Percentiles rank a stretch among this genome's conserved stretches.
phyloP scores from a whole-genome alignment of 2,329 filamentous ascomycete species.

The Claviceps capensis region DNA sequence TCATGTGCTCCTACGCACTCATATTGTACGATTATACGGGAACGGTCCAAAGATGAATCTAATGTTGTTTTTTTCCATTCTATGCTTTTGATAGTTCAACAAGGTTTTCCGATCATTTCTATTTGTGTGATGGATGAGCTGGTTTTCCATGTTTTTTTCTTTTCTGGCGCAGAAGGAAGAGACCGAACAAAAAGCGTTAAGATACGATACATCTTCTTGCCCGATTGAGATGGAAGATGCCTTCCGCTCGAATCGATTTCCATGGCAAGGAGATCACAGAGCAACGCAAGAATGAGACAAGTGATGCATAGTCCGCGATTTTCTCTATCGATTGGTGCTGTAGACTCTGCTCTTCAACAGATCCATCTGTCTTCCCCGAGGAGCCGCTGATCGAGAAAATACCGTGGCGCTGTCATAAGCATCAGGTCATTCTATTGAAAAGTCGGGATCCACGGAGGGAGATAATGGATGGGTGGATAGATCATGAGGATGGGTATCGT shows the following conservation, averaged over 20 bases:
- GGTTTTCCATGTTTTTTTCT: neutral
- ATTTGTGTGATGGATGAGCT: neutral
- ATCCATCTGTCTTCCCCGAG: neutral
- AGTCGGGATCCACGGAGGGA: conserved; percentile 14
- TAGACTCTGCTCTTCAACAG: neutral
- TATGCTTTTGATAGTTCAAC: too few relatives aligned
- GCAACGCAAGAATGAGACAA: conserved; percentile 41
- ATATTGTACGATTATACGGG: neutral
- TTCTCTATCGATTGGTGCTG: neutral
- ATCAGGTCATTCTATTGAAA: conserved; percentile 3
- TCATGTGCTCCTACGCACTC: neutral
- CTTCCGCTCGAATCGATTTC: conserved; percentile 6
- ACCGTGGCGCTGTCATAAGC: conserved; percentile 1
- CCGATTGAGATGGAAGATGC: conserved; percentile 9
- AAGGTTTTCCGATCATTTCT: too few relatives aligned
- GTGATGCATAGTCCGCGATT: conserved; percentile 1
- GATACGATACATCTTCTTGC: conserved; percentile 53
- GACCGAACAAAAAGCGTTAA: conserved; percentile 32
- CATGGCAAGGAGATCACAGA: conserved; percentile 46
- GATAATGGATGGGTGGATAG: conserved; percentile 15
- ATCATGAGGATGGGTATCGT: neutral
- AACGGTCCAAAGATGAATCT: neutral
- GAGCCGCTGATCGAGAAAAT: neutral
- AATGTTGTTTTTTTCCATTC: neutral
- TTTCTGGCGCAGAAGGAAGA: neutral